Evolutionary conservation across 805 yeast genomes (phyloP).

Genomic region (Metschnikowia proteae): DNA sequence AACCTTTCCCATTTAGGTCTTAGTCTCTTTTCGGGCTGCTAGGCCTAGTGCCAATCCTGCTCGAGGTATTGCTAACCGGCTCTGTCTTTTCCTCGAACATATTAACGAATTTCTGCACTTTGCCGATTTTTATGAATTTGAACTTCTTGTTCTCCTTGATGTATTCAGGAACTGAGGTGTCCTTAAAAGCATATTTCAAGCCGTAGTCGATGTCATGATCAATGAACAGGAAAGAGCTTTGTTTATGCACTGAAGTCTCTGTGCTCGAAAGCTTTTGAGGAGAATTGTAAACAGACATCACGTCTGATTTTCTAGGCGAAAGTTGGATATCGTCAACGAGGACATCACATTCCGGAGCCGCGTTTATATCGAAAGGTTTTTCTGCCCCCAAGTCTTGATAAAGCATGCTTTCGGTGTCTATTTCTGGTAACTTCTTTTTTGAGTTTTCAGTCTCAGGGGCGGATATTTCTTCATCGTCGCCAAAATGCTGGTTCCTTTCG

Average conservation of each 20-base stretch:
- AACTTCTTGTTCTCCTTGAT: slow-evolving; percentile 41
- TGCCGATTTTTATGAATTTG: slow-evolving; percentile 43
- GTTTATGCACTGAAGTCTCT: slow-evolving; percentile 3
- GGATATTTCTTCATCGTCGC: slow-evolving; percentile 15
- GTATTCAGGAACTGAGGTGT: slow-evolving; percentile 26
- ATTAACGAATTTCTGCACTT: slow-evolving; percentile 43
- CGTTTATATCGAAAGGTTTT: slow-evolving; percentile 1
- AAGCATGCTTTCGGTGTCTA: background rate
- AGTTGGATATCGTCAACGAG: background rate
- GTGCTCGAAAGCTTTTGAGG: background rate
- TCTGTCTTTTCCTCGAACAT: slow-evolving; percentile 37
- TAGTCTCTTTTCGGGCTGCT: slow-evolving; percentile 13
- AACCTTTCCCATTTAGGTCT: background rate
- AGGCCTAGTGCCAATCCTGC: slow-evolving; percentile 16
- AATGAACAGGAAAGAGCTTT: slow-evolving; percentile 22
- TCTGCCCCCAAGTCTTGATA: background rate
- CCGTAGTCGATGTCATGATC: slow-evolving; percentile 27
- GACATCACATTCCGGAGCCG: background rate
- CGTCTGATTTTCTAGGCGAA: background rate
- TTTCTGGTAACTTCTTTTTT: slow-evolving; percentile 22
- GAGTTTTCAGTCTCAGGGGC: slow-evolving; percentile 25
- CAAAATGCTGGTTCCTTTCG: background rate
- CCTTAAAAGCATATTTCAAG: slow-evolving; percentile 30
- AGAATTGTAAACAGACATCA: background rate
- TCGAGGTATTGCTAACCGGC: slow-evolving; percentile 11